A percentile compares a stretch with the other conserved stretches of the same genome.
phyloP scores from a whole-genome alignment of 2,329 filamentous ascomycete genomes.

The Hymenoscyphus salicellus region DNA sequence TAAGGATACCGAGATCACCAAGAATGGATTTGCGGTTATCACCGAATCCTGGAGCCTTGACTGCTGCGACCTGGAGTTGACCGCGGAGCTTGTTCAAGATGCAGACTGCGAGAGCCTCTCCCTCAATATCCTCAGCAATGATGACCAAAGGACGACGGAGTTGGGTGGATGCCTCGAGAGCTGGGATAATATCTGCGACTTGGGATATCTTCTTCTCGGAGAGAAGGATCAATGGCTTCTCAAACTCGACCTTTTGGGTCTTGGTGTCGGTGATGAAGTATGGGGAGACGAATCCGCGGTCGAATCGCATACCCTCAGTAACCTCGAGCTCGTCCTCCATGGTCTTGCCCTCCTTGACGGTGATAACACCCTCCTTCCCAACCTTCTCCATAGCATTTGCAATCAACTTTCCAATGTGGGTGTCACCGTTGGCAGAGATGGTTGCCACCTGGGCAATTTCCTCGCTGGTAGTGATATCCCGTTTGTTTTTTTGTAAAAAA shows the following conservation, averaged over 20 bases:
- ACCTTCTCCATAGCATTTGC: slow-evolving; percentile 99
- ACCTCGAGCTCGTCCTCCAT: slow-evolving; percentile 96
- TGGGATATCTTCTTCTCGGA: slow-evolving; percentile 99
- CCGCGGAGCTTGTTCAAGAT: slow-evolving; percentile 99
- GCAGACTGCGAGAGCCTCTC: slow-evolving; percentile 96
- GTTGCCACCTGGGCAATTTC: slow-evolving; percentile 98
- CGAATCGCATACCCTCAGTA: slow-evolving; percentile 99
- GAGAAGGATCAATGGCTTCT: slow-evolving; percentile 97
- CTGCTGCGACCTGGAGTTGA: slow-evolving; percentile 95
- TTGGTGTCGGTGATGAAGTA: slow-evolving; percentile 99
- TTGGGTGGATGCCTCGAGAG: slow-evolving; percentile 94
- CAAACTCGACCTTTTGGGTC: slow-evolving; percentile 98
- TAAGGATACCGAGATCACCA: slow-evolving; percentile 91
- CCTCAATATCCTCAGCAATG: slow-evolving; percentile 98
- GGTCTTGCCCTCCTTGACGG: slow-evolving; percentile 99
- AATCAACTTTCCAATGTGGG: slow-evolving; percentile 91
- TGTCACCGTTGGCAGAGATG: slow-evolving; percentile 96
- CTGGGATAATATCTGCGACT: slow-evolving; percentile 97
- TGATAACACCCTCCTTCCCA: slow-evolving; percentile 99
- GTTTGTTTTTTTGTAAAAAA: slow-evolving; percentile 92
- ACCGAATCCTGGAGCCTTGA: slow-evolving; percentile 98
- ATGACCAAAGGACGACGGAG: slow-evolving; percentile 93
- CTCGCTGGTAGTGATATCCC: slow-evolving; percentile 93
- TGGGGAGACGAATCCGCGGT: slow-evolving; percentile 95
- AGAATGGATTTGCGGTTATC: slow-evolving; percentile 99